Evolutionary conservation across 202 grass and related monocot genomes (phyloP).

Genomic region (Setaria viridis): DNA sequence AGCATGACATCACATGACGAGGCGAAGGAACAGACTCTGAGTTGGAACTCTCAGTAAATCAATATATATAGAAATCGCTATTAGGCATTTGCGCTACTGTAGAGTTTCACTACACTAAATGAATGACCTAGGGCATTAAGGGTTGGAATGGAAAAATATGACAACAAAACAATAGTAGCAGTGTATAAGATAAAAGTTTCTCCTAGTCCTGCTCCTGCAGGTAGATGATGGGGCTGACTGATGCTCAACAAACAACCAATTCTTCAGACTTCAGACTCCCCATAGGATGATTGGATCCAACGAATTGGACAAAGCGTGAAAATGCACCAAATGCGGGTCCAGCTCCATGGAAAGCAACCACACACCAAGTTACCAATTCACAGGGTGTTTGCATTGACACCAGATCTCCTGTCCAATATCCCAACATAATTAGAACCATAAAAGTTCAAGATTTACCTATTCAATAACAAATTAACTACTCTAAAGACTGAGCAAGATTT

Average conservation of each 20-base stretch:
- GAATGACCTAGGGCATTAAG: not conserved
- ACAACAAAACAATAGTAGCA: not conserved
- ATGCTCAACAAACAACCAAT: conserved; percentile 42
- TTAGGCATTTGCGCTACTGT: not conserved
- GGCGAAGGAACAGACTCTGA: not conserved
- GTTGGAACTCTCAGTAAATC: conserved; percentile 34
- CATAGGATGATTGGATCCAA: conserved; percentile 15
- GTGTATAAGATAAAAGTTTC: conserved; percentile 21
- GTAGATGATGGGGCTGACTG: conserved; percentile 45
- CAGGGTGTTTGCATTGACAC: not conserved
- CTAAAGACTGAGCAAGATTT: not conserved
- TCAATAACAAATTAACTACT: not conserved
- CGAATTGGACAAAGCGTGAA: conserved; percentile 36
- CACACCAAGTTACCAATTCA: conserved; percentile 6
- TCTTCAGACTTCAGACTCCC: conserved; percentile 15
- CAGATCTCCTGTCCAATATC: conserved; percentile 41
- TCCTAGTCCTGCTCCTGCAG: conserved; percentile 33
- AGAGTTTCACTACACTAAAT: not conserved
- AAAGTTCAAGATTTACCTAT: not conserved
- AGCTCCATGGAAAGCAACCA: conserved; percentile 38
- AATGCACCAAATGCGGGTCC: conserved; percentile 37
- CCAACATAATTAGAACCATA: conserved; percentile 2
- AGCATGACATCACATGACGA: not conserved
- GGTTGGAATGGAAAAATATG: conserved; percentile 1
- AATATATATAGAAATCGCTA: not conserved